Percentiles rank a stretch among this genome's conserved stretches.
These are phyloP conservation scores for Mortierella polycephala DNA, from an alignment of 371 early-diverging fungal genomes.

Conservation along the genomic window DNA sequence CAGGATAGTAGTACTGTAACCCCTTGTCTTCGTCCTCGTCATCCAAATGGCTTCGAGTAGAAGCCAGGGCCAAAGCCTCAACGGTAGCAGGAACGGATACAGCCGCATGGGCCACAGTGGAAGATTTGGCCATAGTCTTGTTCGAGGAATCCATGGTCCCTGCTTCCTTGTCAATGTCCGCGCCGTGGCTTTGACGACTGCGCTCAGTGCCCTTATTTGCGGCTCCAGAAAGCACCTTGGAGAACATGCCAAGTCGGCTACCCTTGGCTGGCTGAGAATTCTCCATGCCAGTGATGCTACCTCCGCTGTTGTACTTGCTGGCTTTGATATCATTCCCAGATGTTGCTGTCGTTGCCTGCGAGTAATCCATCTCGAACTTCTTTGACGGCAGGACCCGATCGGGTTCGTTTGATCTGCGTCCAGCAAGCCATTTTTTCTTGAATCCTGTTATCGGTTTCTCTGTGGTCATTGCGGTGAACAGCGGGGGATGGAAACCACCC, in stretches of 20 bases:
- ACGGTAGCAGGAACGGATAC: conserved; percentile 27
- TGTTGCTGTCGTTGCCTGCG: neutral
- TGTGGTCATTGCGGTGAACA: neutral
- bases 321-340: conserved; percentile 6
- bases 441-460: conserved; percentile 7
- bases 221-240: conserved; percentile 29
- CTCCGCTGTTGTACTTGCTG: conserved; percentile 8
- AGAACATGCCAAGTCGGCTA: conserved; percentile 22
- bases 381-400: conserved; percentile 10
- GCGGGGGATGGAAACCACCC: neutral
- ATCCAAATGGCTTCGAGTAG: conserved; percentile 14
- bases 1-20: conserved; percentile 48
- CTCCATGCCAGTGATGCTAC: neutral
- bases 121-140: conserved; percentile 6
- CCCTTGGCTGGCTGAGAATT: conserved; percentile 11
- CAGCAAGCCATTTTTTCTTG: conserved; percentile 34
- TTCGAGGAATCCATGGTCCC: neutral
- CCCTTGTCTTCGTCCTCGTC: conserved; percentile 42
- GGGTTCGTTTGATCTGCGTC: conserved; percentile 21
- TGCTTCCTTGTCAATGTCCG: conserved; percentile 11
- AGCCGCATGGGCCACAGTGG: neutral
- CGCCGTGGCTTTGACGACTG: conserved; percentile 28
- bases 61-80: conserved; percentile 23
- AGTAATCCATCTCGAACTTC: neutral
- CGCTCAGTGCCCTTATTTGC: conserved; percentile 9